A percentile compares a stretch with the other conserved stretches of the same genome.
phyloP scores from a whole-genome alignment of 148 eudicot species.

The Salicornia ramosissima region DNA sequence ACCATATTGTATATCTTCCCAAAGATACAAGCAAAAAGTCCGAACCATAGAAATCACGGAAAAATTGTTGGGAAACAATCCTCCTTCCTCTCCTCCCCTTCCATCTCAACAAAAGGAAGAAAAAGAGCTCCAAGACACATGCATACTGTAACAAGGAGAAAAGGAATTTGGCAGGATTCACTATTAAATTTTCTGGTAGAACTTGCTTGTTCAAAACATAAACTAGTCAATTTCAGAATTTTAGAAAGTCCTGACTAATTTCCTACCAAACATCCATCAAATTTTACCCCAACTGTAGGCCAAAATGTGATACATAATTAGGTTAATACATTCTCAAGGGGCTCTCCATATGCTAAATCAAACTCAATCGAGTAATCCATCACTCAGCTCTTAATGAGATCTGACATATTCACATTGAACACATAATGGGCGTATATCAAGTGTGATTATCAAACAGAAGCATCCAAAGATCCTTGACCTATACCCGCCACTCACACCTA shows the following conservation, averaged over 20 bases:
- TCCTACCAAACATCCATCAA: not conserved
- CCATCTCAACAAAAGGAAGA: no score
- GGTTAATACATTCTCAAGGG: not conserved
- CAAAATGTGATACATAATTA: not conserved
- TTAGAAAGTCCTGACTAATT: not conserved
- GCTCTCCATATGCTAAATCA: not conserved
- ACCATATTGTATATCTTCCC: not conserved
- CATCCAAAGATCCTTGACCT: not conserved
- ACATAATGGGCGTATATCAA: not conserved
- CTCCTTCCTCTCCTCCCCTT: no score
- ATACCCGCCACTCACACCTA: not conserved
- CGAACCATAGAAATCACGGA: no score
- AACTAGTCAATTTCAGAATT: no score
- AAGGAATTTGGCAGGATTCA: not conserved
- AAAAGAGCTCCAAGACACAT: no score
- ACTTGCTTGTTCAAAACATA: not conserved
- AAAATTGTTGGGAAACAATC: no score
- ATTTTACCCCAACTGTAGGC: no score
- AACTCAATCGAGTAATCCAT: not conserved
- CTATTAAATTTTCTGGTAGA: not conserved
- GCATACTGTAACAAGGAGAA: not conserved
- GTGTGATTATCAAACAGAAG: not conserved
- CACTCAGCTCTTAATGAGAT: not conserved
- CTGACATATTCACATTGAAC: not conserved
- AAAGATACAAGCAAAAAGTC: no score